Percentiles rank a stretch among this genome's conserved stretches.
phyloP scores from a whole-genome alignment of 805 yeast genomes.

The Candida dajiaensis region DNA sequence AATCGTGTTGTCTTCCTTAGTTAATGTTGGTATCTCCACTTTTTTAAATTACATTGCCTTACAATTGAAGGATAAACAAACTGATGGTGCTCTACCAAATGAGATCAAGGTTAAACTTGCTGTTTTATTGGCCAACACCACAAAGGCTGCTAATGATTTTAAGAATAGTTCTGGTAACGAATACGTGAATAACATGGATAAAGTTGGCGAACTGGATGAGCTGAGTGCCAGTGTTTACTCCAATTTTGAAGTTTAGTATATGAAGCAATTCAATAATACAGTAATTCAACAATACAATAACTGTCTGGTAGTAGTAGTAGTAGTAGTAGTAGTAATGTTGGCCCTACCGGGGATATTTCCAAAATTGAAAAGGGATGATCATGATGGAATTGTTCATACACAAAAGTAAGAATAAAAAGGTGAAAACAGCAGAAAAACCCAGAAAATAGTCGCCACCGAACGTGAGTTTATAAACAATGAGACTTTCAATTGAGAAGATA shows the following conservation, averaged over 20 bases:
- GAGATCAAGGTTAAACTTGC: conserved; percentile 49
- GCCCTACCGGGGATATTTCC: background rate
- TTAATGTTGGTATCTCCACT: conserved; percentile 30
- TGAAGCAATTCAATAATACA: background rate
- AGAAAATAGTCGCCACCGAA: background rate
- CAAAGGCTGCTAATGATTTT: conserved; percentile 57
- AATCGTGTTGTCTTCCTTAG: conserved; percentile 29
- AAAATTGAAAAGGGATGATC: background rate
- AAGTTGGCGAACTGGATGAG: conserved; percentile 66
- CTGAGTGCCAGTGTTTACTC: conserved; percentile 88
- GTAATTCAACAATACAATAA: too few relatives aligned
- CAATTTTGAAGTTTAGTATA: conserved; percentile 40
- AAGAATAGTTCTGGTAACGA: conserved; percentile 35
- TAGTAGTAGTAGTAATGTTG: too few relatives aligned
- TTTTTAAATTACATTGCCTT: conserved; percentile 27
- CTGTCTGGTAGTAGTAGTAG: too few relatives aligned
- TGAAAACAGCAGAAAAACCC: background rate
- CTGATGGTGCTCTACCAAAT: conserved; percentile 19
- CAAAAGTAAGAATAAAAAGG: background rate
- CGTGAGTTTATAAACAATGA: background rate
- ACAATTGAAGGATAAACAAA: conserved; percentile 8
- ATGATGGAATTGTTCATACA: too few relatives aligned
- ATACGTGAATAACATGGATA: conserved; percentile 40
- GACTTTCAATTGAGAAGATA: too few relatives aligned
- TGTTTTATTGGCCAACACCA: conserved; percentile 58